A percentile compares a stretch with the other conserved stretches of the same genome.
Evolutionary conservation across 371 early-diverging fungal genomes (phyloP).

Genomic region (Rhizopus sp.): DNA sequence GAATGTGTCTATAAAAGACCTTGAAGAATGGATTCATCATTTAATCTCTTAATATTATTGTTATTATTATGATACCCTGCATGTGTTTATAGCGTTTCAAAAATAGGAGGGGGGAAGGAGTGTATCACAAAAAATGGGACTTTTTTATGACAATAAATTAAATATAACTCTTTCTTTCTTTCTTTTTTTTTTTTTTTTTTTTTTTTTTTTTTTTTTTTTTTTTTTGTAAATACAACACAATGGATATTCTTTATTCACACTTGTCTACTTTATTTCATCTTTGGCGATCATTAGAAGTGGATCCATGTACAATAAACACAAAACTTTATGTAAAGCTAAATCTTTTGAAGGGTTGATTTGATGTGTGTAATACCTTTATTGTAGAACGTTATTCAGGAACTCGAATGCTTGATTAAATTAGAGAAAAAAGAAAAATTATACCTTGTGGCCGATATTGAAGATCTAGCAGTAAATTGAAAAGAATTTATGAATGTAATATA

Average conservation of each 20-base stretch:
- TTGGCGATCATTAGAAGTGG: conserved; percentile 26
- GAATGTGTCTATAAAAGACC: not conserved
- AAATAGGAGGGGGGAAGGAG: not conserved
- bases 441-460: conserved; percentile 49
- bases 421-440: conserved; percentile 23
- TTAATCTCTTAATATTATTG: not conserved
- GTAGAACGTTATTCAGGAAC: conserved; percentile 18
- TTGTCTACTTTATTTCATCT: conserved; percentile 19
- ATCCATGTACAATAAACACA: conserved; percentile 17
- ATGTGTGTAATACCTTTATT: not conserved
- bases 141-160: not conserved
- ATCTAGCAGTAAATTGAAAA: conserved; percentile 35
- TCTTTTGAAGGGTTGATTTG: not conserved
- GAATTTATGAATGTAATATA: conserved; percentile 2
- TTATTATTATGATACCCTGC: not conserved
- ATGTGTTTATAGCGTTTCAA: not conserved
- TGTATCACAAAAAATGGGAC: conserved; percentile 2
- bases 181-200: conserved; percentile 5
- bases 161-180: not conserved
- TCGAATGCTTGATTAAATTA: conserved; percentile 15
- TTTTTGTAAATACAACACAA: not conserved
- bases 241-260: conserved; percentile 20
- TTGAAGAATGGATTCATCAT: conserved; percentile 3
- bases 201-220: conserved; percentile 3
- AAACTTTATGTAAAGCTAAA: conserved; percentile 19